These are phyloP conservation scores for Tillandsia fasciculata DNA, from an alignment of 176 grass and related monocot genomes.

Conservation along the genomic window DNA sequence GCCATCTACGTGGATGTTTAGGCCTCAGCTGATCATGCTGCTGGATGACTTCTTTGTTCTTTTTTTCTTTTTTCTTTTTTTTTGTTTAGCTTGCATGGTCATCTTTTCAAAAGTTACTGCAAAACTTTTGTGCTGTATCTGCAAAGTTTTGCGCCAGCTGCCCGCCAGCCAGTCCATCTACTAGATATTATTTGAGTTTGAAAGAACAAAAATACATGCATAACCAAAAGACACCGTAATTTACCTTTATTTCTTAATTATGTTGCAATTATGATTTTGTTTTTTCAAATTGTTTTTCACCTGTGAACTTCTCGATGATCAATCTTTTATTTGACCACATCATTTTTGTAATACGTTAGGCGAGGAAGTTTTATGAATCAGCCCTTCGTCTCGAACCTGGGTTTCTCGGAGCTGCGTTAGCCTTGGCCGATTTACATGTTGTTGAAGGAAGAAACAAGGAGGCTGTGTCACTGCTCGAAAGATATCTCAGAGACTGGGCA, in stretches of 20 bases:
- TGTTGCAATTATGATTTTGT: not conserved
- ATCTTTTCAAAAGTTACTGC: no score
- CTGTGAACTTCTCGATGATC: not conserved
- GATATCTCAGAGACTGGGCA: conserved; percentile 66
- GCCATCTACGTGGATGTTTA: not conserved
- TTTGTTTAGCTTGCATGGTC: no score
- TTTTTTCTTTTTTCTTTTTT: no score
- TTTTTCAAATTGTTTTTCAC: not conserved
- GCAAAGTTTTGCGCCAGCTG: no score
- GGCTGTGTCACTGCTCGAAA: conserved; percentile 74
- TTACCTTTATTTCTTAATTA: not conserved
- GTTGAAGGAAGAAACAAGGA: conserved; percentile 81
- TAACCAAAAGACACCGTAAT: no score
- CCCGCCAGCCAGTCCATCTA: no score
- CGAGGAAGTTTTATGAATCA: conserved; percentile 97
- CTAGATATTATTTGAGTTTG: no score
- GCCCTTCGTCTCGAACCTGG: conserved; percentile 87
- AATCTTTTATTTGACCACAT: not conserved
- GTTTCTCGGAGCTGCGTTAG: conserved; percentile 89
- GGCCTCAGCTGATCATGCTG: no score
- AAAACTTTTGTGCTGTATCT: no score
- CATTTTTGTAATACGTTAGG: conserved; percentile 28
- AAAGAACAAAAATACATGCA: no score
- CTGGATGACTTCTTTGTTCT: no score
- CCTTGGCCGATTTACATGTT: conserved; percentile 80